Evolutionary conservation across 768 basidiomycete genomes (phyloP).

Genomic region (Trametes punicea): DNA sequence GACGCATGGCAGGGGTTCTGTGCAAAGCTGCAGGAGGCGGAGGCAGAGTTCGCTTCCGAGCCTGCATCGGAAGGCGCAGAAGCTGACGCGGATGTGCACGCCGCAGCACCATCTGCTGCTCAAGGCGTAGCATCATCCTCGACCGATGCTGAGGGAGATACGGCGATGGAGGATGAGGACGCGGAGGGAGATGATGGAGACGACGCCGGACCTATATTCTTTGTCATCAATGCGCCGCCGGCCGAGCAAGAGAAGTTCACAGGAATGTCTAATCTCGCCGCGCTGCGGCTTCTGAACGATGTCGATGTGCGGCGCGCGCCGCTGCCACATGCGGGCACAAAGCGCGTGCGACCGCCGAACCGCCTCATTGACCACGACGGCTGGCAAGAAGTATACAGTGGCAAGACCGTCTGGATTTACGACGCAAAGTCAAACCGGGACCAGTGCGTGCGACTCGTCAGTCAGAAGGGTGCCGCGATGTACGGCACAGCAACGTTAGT

Average conservation of each 20-base stretch:
- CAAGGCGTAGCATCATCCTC: constrained; percentile 13
- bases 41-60: constrained; percentile 49
- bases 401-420: constrained; percentile 73
- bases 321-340: constrained; percentile 40
- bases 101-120: constrained; percentile 25
- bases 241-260: constrained; percentile 41
- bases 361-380: constrained; percentile 59
- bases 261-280: constrained; percentile 60
- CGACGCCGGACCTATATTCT: constrained; percentile 40
- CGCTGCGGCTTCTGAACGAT: constrained; percentile 69
- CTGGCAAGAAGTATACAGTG: constrained; percentile 72
- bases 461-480: constrained; percentile 50
- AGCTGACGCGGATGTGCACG: constrained; percentile 26
- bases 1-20: constrained; percentile 60
- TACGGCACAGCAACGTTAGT: constrained; percentile 80
- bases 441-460: constrained; percentile 65
- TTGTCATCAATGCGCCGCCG: constrained; percentile 46
- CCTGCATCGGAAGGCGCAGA: constrained; percentile 21
- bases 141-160: constrained; percentile 24
- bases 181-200: constrained; percentile 29
- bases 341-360: constrained; percentile 48
- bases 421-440: constrained; percentile 64
- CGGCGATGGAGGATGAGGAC: constrained; percentile 20
- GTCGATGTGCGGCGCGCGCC: constrained; percentile 61
- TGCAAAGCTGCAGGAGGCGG: constrained; percentile 47